These are phyloP conservation scores for Myriosclerotinia scirpicola DNA, from an alignment of 2,329 filamentous ascomycete genomes.

Conservation along the genomic window DNA sequence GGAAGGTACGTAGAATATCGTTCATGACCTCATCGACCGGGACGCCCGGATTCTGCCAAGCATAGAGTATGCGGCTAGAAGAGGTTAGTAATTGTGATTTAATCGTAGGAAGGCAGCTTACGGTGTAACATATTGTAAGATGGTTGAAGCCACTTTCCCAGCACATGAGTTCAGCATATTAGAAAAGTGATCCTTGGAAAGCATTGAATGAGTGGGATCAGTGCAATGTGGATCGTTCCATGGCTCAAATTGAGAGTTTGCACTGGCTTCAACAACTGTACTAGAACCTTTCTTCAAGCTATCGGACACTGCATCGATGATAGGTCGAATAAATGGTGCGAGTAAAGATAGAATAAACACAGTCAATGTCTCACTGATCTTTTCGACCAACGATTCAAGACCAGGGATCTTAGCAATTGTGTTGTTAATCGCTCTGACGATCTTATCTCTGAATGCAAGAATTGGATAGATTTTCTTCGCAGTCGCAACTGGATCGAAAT, in stretches of 20 bases:
- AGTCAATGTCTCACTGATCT: slow-evolving; percentile 89
- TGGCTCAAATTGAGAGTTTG: slow-evolving; percentile 73
- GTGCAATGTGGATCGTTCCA: slow-evolving; percentile 75
- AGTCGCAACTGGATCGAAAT: slow-evolving; percentile 76
- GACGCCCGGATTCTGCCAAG: slow-evolving; percentile 86
- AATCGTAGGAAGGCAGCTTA: slow-evolving; percentile 48
- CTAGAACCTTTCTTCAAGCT: slow-evolving; percentile 83
- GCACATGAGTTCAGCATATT: slow-evolving; percentile 76
- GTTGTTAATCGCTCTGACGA: slow-evolving; percentile 80
- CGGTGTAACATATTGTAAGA: slow-evolving; percentile 85
- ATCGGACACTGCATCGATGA: slow-evolving; percentile 84
- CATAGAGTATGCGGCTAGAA: slow-evolving; percentile 73
- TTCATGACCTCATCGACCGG: slow-evolving; percentile 79
- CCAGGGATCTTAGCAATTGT: slow-evolving; percentile 90
- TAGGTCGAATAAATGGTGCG: slow-evolving; percentile 86
- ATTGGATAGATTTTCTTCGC: slow-evolving; percentile 89
- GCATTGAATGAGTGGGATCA: slow-evolving; percentile 78
- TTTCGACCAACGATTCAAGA: slow-evolving; percentile 81
- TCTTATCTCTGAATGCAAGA: slow-evolving; percentile 87
- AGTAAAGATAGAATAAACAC: slow-evolving; percentile 88
- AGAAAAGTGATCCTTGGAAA: slow-evolving; percentile 83
- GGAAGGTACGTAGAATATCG: slow-evolving; percentile 80
- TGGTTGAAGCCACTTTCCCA: slow-evolving; percentile 69
- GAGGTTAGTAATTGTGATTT: background rate
- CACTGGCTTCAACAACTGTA: slow-evolving; percentile 62